Conservation (phyloP, 352 stramenopile genomes). For the Globisporangium ultimum region DNA sequence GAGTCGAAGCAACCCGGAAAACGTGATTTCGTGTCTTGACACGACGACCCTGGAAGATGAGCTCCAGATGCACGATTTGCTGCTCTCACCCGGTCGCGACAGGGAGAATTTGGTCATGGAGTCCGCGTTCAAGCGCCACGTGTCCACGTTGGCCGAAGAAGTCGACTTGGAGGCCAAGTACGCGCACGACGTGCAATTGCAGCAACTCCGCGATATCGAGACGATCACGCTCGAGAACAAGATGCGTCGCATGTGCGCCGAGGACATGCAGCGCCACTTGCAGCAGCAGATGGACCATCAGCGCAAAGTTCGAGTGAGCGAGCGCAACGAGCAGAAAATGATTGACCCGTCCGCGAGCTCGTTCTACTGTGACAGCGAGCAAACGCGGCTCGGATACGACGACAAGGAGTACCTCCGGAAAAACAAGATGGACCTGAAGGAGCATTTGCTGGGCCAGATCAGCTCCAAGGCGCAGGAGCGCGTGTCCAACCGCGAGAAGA, state of each 20-base stretch:
- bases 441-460: conserved; percentile 59
- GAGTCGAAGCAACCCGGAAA: conserved; percentile 49
- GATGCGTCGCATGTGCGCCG: conserved; percentile 39
- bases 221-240: conserved; percentile 43
- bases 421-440: conserved; percentile 52
- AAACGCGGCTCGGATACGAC: conserved; percentile 44
- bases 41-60: conserved; percentile 48
- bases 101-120: conserved; percentile 46
- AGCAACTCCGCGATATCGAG: conserved; percentile 57
- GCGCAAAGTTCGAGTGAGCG: conserved; percentile 19
- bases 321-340: conserved; percentile 27
- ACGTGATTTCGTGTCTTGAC: conserved; percentile 27
- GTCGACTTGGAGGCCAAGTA: conserved; percentile 60
- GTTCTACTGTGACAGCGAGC: conserved; percentile 59
- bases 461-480: conserved; percentile 46
- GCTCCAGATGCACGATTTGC: conserved; percentile 39
- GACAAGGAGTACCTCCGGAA: conserved; percentile 36
- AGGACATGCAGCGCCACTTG: conserved; percentile 59
- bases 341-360: conserved; percentile 46
- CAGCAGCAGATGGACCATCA: conserved; percentile 49
- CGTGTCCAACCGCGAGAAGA: conserved; percentile 26
- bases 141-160: conserved; percentile 42
- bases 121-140: conserved; percentile 56
- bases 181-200: conserved; percentile 44
- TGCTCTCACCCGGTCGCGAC: conserved; percentile 29